These are phyloP conservation scores for Eruca vesicaria DNA, from an alignment of 441 rosid species.

Conservation along the genomic window DNA sequence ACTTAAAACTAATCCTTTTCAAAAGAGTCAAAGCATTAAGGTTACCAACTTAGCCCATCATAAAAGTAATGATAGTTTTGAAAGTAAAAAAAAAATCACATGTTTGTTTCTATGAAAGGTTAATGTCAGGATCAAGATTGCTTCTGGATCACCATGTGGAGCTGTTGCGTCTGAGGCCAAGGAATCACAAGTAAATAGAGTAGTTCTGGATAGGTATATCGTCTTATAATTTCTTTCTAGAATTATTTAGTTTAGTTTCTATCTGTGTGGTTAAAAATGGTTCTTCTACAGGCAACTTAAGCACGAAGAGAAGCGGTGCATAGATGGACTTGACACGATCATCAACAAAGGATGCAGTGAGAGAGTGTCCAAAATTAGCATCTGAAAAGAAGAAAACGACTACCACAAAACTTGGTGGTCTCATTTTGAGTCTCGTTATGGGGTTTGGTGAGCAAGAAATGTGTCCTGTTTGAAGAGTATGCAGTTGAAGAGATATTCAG, in stretches of 20 bases:
- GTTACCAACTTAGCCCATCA: constrained; percentile 36
- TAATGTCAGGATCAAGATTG: constrained; percentile 49
- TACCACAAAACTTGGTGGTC: too few species aligned
- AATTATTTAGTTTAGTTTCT: too few species aligned
- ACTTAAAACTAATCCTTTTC: neutral
- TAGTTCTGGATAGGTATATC: constrained; percentile 46
- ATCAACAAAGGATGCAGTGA: too few species aligned
- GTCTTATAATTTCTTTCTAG: neutral
- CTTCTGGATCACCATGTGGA: constrained; percentile 33
- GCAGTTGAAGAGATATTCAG: constrained; percentile 28
- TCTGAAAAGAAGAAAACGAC: too few species aligned
- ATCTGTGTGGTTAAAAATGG: too few species aligned
- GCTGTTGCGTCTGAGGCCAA: constrained; percentile 53
- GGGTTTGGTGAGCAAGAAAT: constrained; percentile 37
- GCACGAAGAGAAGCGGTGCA: too few species aligned
- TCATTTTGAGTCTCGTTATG: too few species aligned
- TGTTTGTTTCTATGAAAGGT: constrained; percentile 35
- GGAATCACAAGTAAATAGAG: constrained; percentile 54
- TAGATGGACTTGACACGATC: too few species aligned
- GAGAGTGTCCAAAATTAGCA: too few species aligned
- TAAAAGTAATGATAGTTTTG: neutral
- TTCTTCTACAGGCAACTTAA: too few species aligned
- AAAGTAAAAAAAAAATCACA: neutral
- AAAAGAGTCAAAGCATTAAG: constrained; percentile 55
- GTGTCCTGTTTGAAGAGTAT: constrained; percentile 35